Percentiles rank a stretch among this genome's conserved stretches.
phyloP scores from a whole-genome alignment of 73 alveolate species.

The Diophrys appendiculata region DNA sequence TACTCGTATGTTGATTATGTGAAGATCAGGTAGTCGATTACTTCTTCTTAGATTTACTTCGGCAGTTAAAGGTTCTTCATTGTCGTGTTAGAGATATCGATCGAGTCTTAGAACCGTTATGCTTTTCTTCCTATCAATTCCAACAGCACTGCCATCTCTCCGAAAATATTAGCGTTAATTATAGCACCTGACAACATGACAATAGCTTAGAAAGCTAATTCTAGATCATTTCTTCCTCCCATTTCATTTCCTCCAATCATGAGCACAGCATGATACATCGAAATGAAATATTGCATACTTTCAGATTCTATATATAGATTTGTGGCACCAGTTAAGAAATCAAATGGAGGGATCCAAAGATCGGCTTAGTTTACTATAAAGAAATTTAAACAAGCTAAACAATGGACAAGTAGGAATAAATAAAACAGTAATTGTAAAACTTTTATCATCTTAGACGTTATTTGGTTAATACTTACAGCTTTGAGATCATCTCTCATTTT shows the following conservation, averaged over 20 bases:
- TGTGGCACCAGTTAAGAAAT: slow-evolving; percentile 22
- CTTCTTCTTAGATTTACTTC: slow-evolving; percentile 17
- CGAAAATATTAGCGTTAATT: slow-evolving; percentile 46
- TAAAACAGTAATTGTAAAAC: slow-evolving; percentile 28
- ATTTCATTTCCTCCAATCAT: slow-evolving; percentile 63
- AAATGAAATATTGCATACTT: slow-evolving; percentile 25
- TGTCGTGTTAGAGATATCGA: slow-evolving; percentile 58
- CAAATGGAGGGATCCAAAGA: slow-evolving; percentile 46
- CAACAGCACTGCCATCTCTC: slow-evolving; percentile 57
- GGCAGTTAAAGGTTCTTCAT: slow-evolving; percentile 54
- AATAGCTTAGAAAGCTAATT: slow-evolving; percentile 25
- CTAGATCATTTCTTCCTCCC: slow-evolving; percentile 50
- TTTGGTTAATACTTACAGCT: too few relatives aligned
- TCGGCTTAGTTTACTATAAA: neutral
- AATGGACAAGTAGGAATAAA: slow-evolving; percentile 23
- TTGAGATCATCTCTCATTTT: slow-evolving; percentile 7
- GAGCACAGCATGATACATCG: slow-evolving; percentile 46
- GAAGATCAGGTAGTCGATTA: slow-evolving; percentile 30
- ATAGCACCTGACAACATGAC: slow-evolving; percentile 37
- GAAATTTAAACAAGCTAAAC: slow-evolving; percentile 27
- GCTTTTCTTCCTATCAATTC: slow-evolving; percentile 35
- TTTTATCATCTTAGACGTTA: too few relatives aligned
- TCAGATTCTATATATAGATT: slow-evolving; percentile 5
- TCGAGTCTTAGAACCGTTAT: slow-evolving; percentile 31
- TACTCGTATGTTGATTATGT: slow-evolving; percentile 41